A percentile compares a stretch with the other conserved stretches of the same genome.
Conservation (phyloP, 208 protist genomes). For the Wallacemonas sp. region DNA sequence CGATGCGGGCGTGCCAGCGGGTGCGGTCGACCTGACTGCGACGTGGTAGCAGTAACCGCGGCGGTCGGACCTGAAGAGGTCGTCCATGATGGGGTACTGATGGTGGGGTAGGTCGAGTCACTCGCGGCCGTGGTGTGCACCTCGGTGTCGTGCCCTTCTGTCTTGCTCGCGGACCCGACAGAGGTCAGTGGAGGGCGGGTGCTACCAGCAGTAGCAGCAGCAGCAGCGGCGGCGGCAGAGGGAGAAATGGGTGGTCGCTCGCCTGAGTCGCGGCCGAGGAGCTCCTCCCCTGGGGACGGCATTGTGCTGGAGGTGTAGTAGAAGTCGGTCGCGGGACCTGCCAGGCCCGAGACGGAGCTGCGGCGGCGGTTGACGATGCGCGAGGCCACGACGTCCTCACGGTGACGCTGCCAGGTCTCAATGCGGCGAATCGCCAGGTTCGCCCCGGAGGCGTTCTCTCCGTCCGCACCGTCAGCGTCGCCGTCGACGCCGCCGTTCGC, state of each 20-base stretch:
- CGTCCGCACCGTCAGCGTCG: neutral
- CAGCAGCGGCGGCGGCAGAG: neutral
- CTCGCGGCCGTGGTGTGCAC: neutral
- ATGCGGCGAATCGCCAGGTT: constrained; percentile 25
- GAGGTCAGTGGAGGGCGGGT: too few species aligned
- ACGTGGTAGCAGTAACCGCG: neutral
- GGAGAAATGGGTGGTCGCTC: neutral
- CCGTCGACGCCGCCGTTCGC: neutral
- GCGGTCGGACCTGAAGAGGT: neutral
- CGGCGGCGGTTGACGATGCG: constrained; percentile 24
- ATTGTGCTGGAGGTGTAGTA: constrained; percentile 25
- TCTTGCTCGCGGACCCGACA: too few species aligned
- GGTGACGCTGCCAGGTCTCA: constrained; percentile 37
- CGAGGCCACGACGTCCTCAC: constrained; percentile 26
- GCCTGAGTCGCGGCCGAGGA: neutral
- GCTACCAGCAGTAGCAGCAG: neutral
- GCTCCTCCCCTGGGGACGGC: neutral
- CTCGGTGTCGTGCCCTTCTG: neutral
- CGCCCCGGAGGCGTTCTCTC: constrained; percentile 12
- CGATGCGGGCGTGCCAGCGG: neutral
- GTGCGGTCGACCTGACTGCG: neutral
- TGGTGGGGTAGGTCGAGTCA: neutral
- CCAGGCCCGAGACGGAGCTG: constrained; percentile 22
- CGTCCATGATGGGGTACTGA: constrained; percentile 13
- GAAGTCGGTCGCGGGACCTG: constrained; percentile 26